phyloP scores from a whole-genome alignment of 2,329 filamentous ascomycete species.

The Fusarium beomiforme region DNA sequence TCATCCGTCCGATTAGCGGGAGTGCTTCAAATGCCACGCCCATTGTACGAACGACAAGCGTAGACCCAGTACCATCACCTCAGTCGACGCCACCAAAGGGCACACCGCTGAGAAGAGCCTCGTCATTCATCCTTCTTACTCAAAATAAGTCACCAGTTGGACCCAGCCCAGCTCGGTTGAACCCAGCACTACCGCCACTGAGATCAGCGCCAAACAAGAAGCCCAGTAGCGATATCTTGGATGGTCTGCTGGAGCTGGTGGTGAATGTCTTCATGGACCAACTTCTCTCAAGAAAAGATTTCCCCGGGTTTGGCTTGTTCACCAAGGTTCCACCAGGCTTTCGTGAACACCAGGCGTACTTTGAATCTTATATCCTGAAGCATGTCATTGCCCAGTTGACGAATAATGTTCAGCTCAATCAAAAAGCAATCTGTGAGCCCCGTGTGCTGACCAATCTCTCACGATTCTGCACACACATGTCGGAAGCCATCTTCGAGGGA shows the following conservation, averaged over 20 bases:
- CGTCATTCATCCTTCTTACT: slow-evolving; percentile 90
- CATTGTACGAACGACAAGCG: slow-evolving; percentile 76
- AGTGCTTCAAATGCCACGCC: slow-evolving; percentile 68
- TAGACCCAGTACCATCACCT: slow-evolving; percentile 60
- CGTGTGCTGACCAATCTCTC: slow-evolving; percentile 87
- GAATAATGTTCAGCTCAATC: slow-evolving; percentile 75
- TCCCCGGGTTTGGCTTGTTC: slow-evolving; percentile 85
- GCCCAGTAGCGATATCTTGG: slow-evolving; percentile 75
- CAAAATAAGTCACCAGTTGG: slow-evolving; percentile 69
- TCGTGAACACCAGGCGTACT: slow-evolving; percentile 93
- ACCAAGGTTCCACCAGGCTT: slow-evolving; percentile 91
- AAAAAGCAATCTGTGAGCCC: slow-evolving; percentile 80
- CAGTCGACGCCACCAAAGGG: slow-evolving; percentile 61
- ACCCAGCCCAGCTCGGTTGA: slow-evolving; percentile 70
- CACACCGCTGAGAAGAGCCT: slow-evolving; percentile 78
- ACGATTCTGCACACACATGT: slow-evolving; percentile 81
- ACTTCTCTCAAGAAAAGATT: slow-evolving; percentile 86
- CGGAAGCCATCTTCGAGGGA: slow-evolving; percentile 92
- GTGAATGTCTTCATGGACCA: slow-evolving; percentile 87
- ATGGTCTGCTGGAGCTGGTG: slow-evolving; percentile 80
- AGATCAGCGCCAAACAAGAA: slow-evolving; percentile 61
- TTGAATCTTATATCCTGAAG: slow-evolving; percentile 88
- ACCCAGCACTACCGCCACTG: slow-evolving; percentile 48
- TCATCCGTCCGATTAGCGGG: slow-evolving; percentile 75
- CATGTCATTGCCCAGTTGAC: slow-evolving; percentile 78